Evolutionary conservation across 176 grass and related monocot genomes (phyloP).

Genomic region (Alopecurus myosuroides): DNA sequence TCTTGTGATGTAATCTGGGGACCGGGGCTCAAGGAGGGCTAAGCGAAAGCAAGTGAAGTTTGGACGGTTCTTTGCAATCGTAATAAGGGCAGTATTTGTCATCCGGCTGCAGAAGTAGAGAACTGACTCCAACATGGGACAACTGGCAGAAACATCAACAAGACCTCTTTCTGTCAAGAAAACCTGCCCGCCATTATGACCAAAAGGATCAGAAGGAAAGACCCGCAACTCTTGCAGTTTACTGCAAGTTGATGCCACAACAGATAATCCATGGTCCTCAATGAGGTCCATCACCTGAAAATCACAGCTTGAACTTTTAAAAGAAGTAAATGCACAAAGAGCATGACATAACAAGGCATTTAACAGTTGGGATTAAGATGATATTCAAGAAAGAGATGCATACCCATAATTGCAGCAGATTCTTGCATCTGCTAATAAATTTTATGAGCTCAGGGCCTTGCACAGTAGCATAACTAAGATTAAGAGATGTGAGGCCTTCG

Average conservation of each 20-base stretch:
- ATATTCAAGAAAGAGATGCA: constrained; percentile 18
- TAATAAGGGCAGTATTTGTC: constrained; percentile 60
- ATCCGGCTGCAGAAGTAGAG: constrained; percentile 63
- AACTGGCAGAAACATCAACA: constrained; percentile 51
- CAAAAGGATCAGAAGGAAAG: constrained; percentile 54
- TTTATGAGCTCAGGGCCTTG: constrained; percentile 47
- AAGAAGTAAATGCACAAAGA: too few species aligned
- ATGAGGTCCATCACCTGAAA: constrained; percentile 72
- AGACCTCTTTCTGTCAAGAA: constrained; percentile 62
- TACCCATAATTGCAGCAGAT: constrained; percentile 55
- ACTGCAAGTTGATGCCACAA: constrained; percentile 60
- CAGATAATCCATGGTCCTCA: constrained; percentile 48
- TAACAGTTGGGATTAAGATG: neutral
- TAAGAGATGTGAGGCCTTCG: constrained; percentile 57
- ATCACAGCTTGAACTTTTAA: too few species aligned
- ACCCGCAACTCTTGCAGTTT: constrained; percentile 62
- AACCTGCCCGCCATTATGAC: constrained; percentile 8
- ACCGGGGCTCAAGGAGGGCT: constrained; percentile 55
- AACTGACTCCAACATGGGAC: constrained; percentile 61
- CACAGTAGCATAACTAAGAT: constrained; percentile 54
- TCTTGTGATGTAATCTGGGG: constrained; percentile 37
- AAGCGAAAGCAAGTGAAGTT: constrained; percentile 57
- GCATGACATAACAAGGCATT: neutral
- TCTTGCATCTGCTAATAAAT: constrained; percentile 60
- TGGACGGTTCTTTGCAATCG: constrained; percentile 53